Conservation (phyloP, 495 filamentous ascomycete species). For the Aspergillus leporis region DNA sequence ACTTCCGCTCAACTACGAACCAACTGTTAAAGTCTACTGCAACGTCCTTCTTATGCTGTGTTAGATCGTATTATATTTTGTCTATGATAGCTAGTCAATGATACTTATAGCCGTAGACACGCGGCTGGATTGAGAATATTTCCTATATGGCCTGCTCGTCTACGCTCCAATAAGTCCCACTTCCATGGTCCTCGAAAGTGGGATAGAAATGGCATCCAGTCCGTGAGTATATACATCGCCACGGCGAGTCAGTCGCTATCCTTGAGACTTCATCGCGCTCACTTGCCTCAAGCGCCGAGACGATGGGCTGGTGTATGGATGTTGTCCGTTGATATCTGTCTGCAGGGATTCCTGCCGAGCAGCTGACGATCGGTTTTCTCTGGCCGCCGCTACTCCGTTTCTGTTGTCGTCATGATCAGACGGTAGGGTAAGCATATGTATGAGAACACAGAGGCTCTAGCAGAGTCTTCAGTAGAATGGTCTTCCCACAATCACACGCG, state of each 20-base stretch:
- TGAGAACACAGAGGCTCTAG: neutral
- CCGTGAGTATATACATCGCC: neutral
- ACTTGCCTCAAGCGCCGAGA: neutral
- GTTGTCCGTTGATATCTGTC: neutral
- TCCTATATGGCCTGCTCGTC: neutral
- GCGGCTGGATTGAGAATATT: neutral
- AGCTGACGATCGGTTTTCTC: neutral
- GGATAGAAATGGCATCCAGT: neutral
- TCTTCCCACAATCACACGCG: neutral
- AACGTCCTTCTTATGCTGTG: too few species aligned
- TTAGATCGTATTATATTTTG: too few species aligned
- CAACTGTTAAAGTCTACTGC: too few species aligned
- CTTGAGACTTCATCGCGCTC: neutral
- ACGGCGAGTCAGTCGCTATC: neutral
- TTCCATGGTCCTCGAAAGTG: neutral
- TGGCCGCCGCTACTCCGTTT: neutral
- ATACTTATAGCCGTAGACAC: neutral
- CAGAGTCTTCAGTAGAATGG: neutral
- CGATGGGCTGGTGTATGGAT: neutral
- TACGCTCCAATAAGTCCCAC: neutral
- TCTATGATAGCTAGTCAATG: neutral
- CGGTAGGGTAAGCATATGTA: neutral
- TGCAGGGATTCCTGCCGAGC: neutral
- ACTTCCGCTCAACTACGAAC: neutral
- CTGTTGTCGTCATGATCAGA: neutral